Evolutionary conservation across 1,139 yeast genomes (phyloP), one percentile per base, ranked within the genome.

Genomic region (Geotrichum candidum): DNA sequence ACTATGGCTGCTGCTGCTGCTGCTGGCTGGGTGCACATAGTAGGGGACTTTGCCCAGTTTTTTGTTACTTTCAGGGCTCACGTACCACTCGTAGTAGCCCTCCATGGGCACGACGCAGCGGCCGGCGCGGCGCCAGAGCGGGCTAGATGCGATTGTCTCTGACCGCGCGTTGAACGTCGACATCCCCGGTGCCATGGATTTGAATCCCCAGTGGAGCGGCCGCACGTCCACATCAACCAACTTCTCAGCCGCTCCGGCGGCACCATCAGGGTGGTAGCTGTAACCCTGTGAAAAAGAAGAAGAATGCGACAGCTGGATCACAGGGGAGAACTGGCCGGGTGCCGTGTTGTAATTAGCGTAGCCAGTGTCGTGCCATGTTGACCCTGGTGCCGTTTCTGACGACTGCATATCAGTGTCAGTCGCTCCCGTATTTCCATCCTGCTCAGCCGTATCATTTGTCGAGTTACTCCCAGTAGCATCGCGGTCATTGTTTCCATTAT

Each of bases 41-140:
- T 87, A 84, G 0, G 97, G 97, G 0, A 72, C 72, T 66, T 82
- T 85, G 23, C 76, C 48, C 9, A 9, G 41, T 33, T 5, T 29
- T 18, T 18, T 18, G 18, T 18, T 29, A 29, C 53, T 25, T 4
- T 48, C 29, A 11, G 33, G 60, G 57, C 68, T 56, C 62, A 66
- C 60, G 70, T 74, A 73, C 97, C 97, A 91, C 73, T 91, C 98
- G 70, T 83, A 91, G 72, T 91, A 92, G 0, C 97, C 97, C 68
- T 83, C 83, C 52, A 88, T 81, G 0, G 96, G 92, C 0, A 90
- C 83, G 1, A 86, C 85, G 70, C 97, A 91, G 61, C 79, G 77
- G 23, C 72, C 62, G 66, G n/a, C 72, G 71, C 53, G 68, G 68
- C 48, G 64, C 67, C 77, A 76, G 72, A 53, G 70, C 65, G 38